Conservation (phyloP, 2,329 filamentous ascomycete genomes). For the Hysterium pulicare region DNA sequence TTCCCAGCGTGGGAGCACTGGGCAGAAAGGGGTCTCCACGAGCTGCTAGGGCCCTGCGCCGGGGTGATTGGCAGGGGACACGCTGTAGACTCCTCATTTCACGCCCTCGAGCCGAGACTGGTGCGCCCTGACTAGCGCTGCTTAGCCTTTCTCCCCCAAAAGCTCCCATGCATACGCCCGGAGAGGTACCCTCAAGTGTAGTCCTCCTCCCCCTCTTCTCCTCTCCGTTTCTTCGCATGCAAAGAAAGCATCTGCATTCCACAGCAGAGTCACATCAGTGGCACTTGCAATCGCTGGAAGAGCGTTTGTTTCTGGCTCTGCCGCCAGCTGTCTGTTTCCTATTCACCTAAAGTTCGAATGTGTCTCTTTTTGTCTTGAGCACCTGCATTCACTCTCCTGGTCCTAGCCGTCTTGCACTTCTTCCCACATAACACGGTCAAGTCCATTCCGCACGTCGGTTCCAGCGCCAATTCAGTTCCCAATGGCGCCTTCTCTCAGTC, state of each 20-base stretch:
- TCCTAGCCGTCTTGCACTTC: not conserved
- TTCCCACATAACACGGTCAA: slow-evolving; percentile 8
- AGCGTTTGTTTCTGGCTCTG: slow-evolving; percentile 20
- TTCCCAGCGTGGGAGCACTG: not conserved
- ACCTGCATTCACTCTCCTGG: slow-evolving; percentile 19
- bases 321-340: slow-evolving; percentile 12
- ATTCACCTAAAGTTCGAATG: slow-evolving; percentile 7
- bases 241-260: slow-evolving; percentile 28
- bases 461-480: slow-evolving; percentile 7
- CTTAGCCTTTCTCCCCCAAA: slow-evolving; percentile 20
- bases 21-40: not conserved
- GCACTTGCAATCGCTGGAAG: slow-evolving; percentile 22
- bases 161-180: slow-evolving; percentile 17
- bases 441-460: not conserved
- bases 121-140: not conserved
- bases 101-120: slow-evolving; percentile 4
- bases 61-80: not conserved
- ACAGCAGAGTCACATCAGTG: slow-evolving; percentile 36
- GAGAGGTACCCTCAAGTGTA: slow-evolving; percentile 34
- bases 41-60: not conserved
- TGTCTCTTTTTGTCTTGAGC: slow-evolving; percentile 14
- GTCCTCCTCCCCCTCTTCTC: slow-evolving; percentile 21
- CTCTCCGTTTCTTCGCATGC: slow-evolving; percentile 29
- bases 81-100: slow-evolving; percentile 2
- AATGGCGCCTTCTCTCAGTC: slow-evolving; percentile 50